A percentile compares a stretch with the other conserved stretches of the same genome.
phyloP scores from a whole-genome alignment of 192 early-diverging fungal species.

The Linnemannia schmuckeri region DNA sequence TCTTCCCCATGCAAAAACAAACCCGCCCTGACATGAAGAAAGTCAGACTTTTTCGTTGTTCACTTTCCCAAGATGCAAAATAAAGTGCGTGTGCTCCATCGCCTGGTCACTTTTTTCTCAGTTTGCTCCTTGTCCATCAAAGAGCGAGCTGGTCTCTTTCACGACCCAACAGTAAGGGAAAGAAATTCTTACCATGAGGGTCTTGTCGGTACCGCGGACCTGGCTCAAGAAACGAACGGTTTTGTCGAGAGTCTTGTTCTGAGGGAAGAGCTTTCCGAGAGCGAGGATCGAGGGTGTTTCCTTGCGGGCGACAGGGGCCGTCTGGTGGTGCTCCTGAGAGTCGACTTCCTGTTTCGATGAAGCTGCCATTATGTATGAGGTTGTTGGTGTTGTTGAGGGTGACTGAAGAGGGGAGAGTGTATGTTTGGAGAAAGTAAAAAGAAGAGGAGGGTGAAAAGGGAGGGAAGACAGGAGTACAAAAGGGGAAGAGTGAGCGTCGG shows the following conservation, averaged over 20 bases:
- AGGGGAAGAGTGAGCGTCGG: neutral
- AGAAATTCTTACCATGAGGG: slow-evolving; percentile 68
- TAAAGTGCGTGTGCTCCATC: neutral
- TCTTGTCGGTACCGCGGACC: slow-evolving; percentile 76
- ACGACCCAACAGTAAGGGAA: neutral
- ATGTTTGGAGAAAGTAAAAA: neutral
- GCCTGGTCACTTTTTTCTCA: neutral
- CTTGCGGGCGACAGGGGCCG: slow-evolving; percentile 17
- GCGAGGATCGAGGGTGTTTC: slow-evolving; percentile 65
- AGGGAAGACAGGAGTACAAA: neutral
- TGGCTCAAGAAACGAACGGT: slow-evolving; percentile 72
- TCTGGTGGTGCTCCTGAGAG: slow-evolving; percentile 32
- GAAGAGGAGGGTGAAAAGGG: neutral
- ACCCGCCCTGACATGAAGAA: neutral
- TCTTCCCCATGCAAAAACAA: neutral
- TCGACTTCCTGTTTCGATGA: slow-evolving; percentile 39
- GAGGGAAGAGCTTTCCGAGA: slow-evolving; percentile 64
- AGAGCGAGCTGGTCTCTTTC: neutral
- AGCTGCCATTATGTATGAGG: slow-evolving; percentile 15
- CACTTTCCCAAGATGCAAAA: neutral
- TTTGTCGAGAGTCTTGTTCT: slow-evolving; percentile 76
- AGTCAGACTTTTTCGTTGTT: neutral
- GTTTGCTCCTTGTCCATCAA: neutral
- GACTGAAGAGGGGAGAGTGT: neutral
- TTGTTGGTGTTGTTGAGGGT: neutral